Evolutionary conservation across 495 filamentous ascomycete genomes (phyloP), one percentile per base, ranked within the genome.

Genomic region (Amorphotheca resinae): DNA sequence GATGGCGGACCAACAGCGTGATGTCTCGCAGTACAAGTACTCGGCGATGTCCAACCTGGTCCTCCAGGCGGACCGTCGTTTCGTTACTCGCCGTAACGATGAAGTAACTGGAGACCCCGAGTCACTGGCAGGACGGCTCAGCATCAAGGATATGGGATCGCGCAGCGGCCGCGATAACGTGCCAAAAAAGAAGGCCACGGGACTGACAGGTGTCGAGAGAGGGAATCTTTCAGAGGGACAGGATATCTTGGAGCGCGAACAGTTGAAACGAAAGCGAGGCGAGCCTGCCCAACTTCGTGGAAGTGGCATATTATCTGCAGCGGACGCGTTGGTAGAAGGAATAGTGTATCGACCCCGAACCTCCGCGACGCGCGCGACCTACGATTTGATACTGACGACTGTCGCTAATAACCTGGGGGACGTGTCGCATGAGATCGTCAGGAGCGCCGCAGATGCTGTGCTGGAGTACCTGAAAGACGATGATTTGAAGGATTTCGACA

Each of bases 1-100:
- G 46, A 93, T 93, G 87, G 75, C 83, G 61, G 87, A 95, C 71
- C 80, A 79, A 53, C 73, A 87, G 68, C 67, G 68, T 62, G 82
- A 89, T 78, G 80, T 93, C 41, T 89, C 84, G 55, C 88, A 95
- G 67, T 99, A 95, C 73, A 99, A 99, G 65, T 99, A 99, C 74
- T 84, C 86, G 79, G 88, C 87, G 62, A 99, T 99, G 91, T 96
- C 91, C 70, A 99, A 99, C 78, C 79, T 99, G 86, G 91, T 99
- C 61, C 85, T 95, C 75, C 89, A 95, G 80, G 88, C 87, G 68
- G 91, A 99, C 70, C 80, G 85, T 64, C 81, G 93, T 59, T 96
- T 99, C 61, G 79, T 89, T 53, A 87, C 85, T 42, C 79, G 87
- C 54, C 77, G 84, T 50, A 84, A 80, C 51, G 91, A 99, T 66